Conservation (phyloP, 495 filamentous ascomycete species). For the Hypomontagnella monticulosa region DNA sequence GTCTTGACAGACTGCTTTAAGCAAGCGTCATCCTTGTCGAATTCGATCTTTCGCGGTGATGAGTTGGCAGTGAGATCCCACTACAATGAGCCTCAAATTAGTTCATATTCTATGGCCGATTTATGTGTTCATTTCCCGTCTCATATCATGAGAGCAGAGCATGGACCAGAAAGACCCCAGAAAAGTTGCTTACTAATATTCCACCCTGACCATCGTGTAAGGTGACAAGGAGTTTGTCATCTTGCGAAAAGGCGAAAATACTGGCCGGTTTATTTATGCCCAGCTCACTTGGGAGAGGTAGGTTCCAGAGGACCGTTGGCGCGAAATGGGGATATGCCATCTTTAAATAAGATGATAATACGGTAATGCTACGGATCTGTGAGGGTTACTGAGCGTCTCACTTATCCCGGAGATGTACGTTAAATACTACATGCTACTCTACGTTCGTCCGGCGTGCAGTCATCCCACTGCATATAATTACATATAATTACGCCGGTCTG, state of each 20-base stretch:
- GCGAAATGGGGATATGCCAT: slow-evolving; percentile 26
- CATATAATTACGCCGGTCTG: no score
- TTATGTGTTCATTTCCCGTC: no score
- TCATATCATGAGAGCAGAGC: no score
- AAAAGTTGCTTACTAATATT: neutral
- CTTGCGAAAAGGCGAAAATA: neutral
- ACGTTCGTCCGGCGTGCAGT: no score
- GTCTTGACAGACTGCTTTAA: neutral
- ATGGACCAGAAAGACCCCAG: no score
- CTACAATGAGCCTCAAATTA: neutral
- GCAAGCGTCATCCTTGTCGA: neutral
- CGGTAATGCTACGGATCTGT: no score
- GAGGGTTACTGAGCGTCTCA: no score
- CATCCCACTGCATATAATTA: no score
- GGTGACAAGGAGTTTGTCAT: slow-evolving; percentile 2
- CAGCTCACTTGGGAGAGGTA: slow-evolving; percentile 3
- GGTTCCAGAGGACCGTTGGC: slow-evolving; percentile 9
- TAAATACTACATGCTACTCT: no score
- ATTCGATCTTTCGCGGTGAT: slow-evolving; percentile 1
- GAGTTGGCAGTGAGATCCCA: neutral
- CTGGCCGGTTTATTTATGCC: slow-evolving; percentile 1
- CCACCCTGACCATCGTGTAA: slow-evolving; percentile 3
- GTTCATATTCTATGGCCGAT: neutral
- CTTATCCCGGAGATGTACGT: no score
- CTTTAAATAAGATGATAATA: neutral